Base-by-base conservation (phyloP, 768 basidiomycete species). In the Lentinula raphanica region DNA sequence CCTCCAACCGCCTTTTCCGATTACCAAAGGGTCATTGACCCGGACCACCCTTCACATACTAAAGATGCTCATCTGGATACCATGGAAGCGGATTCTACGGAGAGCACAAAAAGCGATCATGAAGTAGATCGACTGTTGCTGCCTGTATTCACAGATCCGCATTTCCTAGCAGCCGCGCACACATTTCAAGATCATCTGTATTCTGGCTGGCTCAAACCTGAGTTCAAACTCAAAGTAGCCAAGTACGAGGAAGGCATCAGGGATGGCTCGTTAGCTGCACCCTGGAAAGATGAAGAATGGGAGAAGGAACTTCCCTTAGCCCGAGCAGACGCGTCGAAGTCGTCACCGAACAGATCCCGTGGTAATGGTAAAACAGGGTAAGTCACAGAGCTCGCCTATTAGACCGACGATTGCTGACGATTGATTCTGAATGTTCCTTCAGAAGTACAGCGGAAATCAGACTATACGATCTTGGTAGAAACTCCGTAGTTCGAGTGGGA, bases 271-370 rank as follows among this genome's bases (percentile, higher is more conserved):
- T 56, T 83, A 32, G 76, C 81, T 29, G 83, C 78, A 12, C 75
- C 80, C 38, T 85, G 83, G 83, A 87, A 87, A 64, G 85, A 87
- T 63, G 81, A 85, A 32, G 76, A 73, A 32, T 87, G 85, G 85
- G 76, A 76, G 49, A 68, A 67, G 38, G 76, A 79, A 5, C 77
- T 83, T 55, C 44, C 56, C 38, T 23, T 60, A n/a, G 31, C 53
- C 38, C 44, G 39, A 23, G 57, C 58, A 44, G 63, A 65, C 38
- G 53, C 59, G 53, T 40, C 25, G 1, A 35, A 19, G n/a, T 25
- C 23, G 13, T 27, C 25, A 28, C 23, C 45, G 11, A 6, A 49
- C 5, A 39, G 42, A 27, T 51, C 56, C n/a, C 56, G 46, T 19
- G 62, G 64, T 15, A 65, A 63, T 17, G 63, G 64, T 15, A 65